Base-by-base conservation (phyloP, 2,329 filamentous ascomycete species). In the Colletotrichum agaves region DNA sequence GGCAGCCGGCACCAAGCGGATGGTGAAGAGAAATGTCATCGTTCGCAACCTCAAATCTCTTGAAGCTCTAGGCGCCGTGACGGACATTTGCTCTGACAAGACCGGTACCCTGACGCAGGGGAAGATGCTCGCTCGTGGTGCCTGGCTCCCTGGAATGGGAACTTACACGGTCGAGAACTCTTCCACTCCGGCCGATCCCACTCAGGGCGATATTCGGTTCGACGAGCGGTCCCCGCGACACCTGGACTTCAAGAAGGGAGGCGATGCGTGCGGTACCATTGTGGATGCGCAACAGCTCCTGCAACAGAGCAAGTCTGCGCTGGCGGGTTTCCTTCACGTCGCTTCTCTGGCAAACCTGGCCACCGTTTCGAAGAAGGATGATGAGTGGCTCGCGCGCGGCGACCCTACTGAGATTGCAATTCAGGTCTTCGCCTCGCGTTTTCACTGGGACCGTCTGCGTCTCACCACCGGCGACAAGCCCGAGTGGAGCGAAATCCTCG, bases 361-460 rank as follows among this genome's bases (percentile, higher is more conserved):
- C 1, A 82, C 82, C 57, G 82, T 90, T 5, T 83, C 86, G 68
- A 81, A 85, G 67, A 81, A 77, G 46, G 70, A 74, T 5, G 71
- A 69, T 3, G 75, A 79, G 43, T 89, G 87, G 87, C 80, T 84
- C 50, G 85, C 86, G 46, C 83, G 85, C 44, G 88, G 87, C 35
- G 86, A 88, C 72, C 86, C 87, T 1, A 91, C 89, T 0, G 88
- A 91, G 71, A 90, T 91, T 63, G 89, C 89, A 3, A 88, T 91
- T 23, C 88, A 90, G 70, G 89, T 91, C 1, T 88, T 91, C 68
- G 87, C 88, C 13, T 84, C 83, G 52, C 86, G 89, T 5, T 91
- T 91, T 72, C 80, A 85, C 39, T 86, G 85, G 81, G 84, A 86
- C 57, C 81, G 84, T 19, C 76, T 81, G 13, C 77, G 78, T 23